Evolutionary conservation across 495 filamentous ascomycete genomes (phyloP).

Genomic region (Hypoxylon crocopeplum): DNA sequence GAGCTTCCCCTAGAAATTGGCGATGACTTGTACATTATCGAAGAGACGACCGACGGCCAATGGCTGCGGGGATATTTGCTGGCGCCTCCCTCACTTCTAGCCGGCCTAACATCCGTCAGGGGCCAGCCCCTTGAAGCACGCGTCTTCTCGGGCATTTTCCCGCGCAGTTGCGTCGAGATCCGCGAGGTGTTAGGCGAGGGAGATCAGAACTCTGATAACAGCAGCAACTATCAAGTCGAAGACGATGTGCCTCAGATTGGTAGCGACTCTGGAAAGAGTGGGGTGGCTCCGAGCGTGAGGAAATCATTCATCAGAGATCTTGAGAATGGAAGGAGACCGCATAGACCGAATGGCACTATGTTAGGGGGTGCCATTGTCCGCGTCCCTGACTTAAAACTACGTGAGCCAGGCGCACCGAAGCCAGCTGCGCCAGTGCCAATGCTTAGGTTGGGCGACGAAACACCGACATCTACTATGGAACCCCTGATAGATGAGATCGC

Average conservation of each 20-base stretch:
- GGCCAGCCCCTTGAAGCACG: slow-evolving; percentile 93
- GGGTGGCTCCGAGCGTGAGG: slow-evolving; percentile 45
- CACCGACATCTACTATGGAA: slow-evolving; percentile 83
- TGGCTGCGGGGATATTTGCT: slow-evolving; percentile 97
- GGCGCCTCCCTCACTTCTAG: slow-evolving; percentile 89
- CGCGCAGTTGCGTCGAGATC: slow-evolving; percentile 84
- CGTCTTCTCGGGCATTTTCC: slow-evolving; percentile 97
- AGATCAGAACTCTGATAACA: slow-evolving; percentile 55
- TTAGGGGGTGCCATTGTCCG: slow-evolving; percentile 2
- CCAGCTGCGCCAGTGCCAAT: slow-evolving; percentile 94
- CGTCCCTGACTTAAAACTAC: slow-evolving; percentile 26
- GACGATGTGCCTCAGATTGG: slow-evolving; percentile 39
- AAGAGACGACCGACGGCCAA: slow-evolving; percentile 82
- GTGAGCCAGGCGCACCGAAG: slow-evolving; percentile 70
- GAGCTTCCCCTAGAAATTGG: slow-evolving; percentile 97
- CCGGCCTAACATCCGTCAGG: slow-evolving; percentile 88
- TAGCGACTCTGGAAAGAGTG: slow-evolving; percentile 56
- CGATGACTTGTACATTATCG: slow-evolving; percentile 98
- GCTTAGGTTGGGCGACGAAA: slow-evolving; percentile 97
- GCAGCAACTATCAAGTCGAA: slow-evolving; percentile 40
- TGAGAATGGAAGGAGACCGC: slow-evolving; percentile 33
- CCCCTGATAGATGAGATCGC: slow-evolving; percentile 97
- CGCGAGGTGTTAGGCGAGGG: slow-evolving; percentile 74
- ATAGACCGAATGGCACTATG: slow-evolving; percentile 38
- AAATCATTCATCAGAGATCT: slow-evolving; percentile 28